Conservation (phyloP, 208 protist genomes). For the Trypanosoma brucei region DNA sequence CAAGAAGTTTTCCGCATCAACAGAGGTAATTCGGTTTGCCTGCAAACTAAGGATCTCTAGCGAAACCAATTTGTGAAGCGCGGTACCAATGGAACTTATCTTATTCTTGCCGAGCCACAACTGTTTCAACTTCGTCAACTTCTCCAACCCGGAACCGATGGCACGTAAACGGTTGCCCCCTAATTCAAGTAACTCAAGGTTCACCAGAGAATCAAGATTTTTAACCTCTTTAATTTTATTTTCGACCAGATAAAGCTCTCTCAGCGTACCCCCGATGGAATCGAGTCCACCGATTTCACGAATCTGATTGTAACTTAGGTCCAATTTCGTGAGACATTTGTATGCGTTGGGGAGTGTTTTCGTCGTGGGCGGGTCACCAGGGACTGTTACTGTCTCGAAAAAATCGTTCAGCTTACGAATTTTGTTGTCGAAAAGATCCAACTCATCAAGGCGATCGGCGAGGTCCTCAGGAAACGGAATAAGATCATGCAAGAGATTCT, state of each 20-base stretch:
- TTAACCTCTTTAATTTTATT: slow-evolving; percentile 90
- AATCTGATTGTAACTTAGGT: slow-evolving; percentile 91
- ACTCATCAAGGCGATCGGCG: slow-evolving; percentile 46
- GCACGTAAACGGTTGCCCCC: slow-evolving; percentile 85
- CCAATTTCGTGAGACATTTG: slow-evolving; percentile 60
- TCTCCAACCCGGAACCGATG: slow-evolving; percentile 63
- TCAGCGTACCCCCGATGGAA: slow-evolving; percentile 58
- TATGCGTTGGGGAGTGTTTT: slow-evolving; percentile 37
- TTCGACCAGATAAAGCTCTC: slow-evolving; percentile 87
- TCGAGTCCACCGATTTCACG: slow-evolving; percentile 68
- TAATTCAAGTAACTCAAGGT: slow-evolving; percentile 84
- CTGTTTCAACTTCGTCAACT: slow-evolving; percentile 60
- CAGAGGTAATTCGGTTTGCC: slow-evolving; percentile 75
- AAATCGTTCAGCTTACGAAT: slow-evolving; percentile 77
- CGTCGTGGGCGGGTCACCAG: slow-evolving; percentile 22
- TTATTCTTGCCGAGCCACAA: slow-evolving; percentile 93
- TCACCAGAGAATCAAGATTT: slow-evolving; percentile 70
- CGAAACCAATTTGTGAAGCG: slow-evolving; percentile 44
- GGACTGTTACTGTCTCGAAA: slow-evolving; percentile 38
- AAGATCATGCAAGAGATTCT: slow-evolving; percentile 89
- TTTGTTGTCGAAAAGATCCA: slow-evolving; percentile 93
- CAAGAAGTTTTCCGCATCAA: slow-evolving; percentile 61
- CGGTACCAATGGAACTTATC: slow-evolving; percentile 60
- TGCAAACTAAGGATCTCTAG: slow-evolving; percentile 79
- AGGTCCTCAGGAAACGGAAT: slow-evolving; percentile 64